phyloP scores from a whole-genome alignment of 768 basidiomycete genomes.

The Tephrocybe rancida region DNA sequence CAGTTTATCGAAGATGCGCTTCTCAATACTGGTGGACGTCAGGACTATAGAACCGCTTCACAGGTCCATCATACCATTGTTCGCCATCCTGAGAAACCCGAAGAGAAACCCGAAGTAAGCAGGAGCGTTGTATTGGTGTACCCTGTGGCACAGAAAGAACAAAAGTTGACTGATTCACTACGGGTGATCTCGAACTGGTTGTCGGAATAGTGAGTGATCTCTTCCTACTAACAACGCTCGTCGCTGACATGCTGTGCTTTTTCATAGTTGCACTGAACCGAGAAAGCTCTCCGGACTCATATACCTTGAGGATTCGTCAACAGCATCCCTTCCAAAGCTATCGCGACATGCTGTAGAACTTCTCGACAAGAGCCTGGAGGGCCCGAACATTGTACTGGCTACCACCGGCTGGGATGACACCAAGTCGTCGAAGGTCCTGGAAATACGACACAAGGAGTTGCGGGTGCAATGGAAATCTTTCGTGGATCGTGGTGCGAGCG shows the following conservation, averaged over 20 bases:
- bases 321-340: not conserved
- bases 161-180: not conserved
- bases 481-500: not conserved
- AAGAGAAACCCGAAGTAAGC: not conserved
- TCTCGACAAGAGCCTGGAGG: not conserved
- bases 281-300: constrained; percentile 4
- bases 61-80: not conserved
- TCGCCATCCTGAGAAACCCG: not conserved
- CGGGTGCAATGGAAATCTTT: not conserved
- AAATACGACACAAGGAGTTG: not conserved
- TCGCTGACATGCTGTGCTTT: not conserved
- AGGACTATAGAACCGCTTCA: not conserved
- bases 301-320: not conserved
- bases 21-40: not conserved
- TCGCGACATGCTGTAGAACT: not conserved
- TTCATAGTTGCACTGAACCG: not conserved
- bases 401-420: not conserved
- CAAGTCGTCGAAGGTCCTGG: not conserved
- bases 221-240: not conserved
- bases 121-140: not conserved
- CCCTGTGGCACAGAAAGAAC: not conserved
- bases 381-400: not conserved
- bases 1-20: not conserved
- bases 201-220: not conserved
- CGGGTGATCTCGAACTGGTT: not conserved